A percentile compares a stretch with the other conserved stretches of the same genome.
These are phyloP conservation scores for Paspalum notatum DNA, from an alignment of 176 grass and related monocot species.

Conservation along the genomic window DNA sequence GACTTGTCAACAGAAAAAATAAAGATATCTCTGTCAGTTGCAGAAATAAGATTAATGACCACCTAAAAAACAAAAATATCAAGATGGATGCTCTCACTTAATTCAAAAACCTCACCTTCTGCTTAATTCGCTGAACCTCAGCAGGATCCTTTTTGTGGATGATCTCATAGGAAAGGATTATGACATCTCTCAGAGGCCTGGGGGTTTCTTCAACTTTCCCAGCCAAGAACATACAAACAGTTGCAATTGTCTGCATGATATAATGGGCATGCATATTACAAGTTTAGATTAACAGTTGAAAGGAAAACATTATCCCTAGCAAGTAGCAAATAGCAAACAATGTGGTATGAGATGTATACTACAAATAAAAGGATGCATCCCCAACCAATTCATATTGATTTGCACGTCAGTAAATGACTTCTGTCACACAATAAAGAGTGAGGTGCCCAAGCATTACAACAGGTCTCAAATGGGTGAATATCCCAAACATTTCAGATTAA, in stretches of 20 bases:
- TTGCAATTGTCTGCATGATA: slow-evolving; percentile 75
- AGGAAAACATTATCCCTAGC: not conserved
- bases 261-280: slow-evolving; percentile 24
- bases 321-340: slow-evolving; percentile 6
- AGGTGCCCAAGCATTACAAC: not conserved
- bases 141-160: slow-evolving; percentile 91
- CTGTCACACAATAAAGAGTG: not conserved
- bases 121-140: slow-evolving; percentile 79
- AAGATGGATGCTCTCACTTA: not conserved
- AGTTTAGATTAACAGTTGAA: not conserved
- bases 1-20: not conserved
- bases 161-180: slow-evolving; percentile 93
- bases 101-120: slow-evolving; percentile 59
- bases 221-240: slow-evolving; percentile 97
- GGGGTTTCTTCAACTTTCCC: slow-evolving; percentile 98
- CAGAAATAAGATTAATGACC: not conserved
- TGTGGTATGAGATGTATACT: slow-evolving; percentile 3
- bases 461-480: not conserved
- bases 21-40: not conserved
- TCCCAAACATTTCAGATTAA: not conserved
- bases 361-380: slow-evolving; percentile 12
- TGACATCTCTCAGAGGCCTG: slow-evolving; percentile 82
- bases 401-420: not conserved
- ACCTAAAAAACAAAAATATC: slow-evolving; percentile 1
- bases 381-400: not conserved